phyloP scores from a whole-genome alignment of 2,329 filamentous ascomycete species.

The Fusarium udum region DNA sequence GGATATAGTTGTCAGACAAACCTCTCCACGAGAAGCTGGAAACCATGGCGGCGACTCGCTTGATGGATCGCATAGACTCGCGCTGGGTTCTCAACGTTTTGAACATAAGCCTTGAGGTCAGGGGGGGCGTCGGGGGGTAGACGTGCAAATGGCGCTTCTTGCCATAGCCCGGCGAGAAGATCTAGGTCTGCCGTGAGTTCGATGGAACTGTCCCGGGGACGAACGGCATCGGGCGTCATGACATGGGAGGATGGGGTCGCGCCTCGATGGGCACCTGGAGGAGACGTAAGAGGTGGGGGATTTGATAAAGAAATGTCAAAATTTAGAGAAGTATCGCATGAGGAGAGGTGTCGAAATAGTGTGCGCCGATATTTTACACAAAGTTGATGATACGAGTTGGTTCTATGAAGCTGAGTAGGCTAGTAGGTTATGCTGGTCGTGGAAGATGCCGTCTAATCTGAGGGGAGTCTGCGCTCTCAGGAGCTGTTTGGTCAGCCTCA shows the following conservation, averaged over 20 bases:
- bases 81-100: conserved; percentile 69
- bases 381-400: not conserved
- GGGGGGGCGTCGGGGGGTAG: conserved; percentile 68
- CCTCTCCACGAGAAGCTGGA: conserved; percentile 75
- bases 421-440: not conserved
- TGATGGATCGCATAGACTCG: conserved; percentile 69
- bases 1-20: conserved; percentile 48
- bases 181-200: conserved; percentile 54
- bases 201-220: conserved; percentile 22
- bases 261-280: conserved; percentile 15
- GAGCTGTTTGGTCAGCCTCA: conserved; percentile 31
- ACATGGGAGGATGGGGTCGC: conserved; percentile 33
- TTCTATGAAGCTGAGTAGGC: not conserved
- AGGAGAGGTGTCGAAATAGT: not conserved
- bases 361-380: not conserved
- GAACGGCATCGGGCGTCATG: conserved; percentile 40
- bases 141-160: conserved; percentile 66
- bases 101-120: conserved; percentile 64
- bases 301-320: not conserved
- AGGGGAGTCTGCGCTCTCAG: conserved; percentile 4
- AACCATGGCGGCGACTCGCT: conserved; percentile 68
- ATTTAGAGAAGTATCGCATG: not conserved
- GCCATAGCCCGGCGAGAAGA: conserved; percentile 68
- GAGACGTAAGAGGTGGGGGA: not conserved
- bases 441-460: not conserved